Percentiles rank a stretch among this genome's conserved stretches.
These are phyloP conservation scores for Aspergillus leporis DNA, from an alignment of 495 filamentous ascomycete genomes.

Conservation along the genomic window DNA sequence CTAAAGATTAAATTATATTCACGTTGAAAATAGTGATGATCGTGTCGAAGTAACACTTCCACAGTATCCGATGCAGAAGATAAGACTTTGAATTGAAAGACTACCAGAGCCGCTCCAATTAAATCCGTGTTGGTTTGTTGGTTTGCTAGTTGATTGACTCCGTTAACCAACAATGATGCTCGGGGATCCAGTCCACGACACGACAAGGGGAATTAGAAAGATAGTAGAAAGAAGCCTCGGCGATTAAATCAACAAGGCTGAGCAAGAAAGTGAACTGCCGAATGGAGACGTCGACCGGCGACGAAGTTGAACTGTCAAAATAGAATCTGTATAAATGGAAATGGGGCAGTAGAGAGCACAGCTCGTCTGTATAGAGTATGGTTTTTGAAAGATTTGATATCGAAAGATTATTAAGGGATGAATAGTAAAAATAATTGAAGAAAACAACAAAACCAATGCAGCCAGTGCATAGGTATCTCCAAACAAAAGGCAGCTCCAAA, in stretches of 20 bases:
- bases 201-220: slow-evolving; percentile 20
- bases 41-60: slow-evolving; percentile 17
- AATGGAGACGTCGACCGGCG: slow-evolving; percentile 54
- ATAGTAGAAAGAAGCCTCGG: slow-evolving; percentile 12
- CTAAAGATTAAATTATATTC: slow-evolving; percentile 31
- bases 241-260: slow-evolving; percentile 25
- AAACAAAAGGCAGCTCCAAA: slow-evolving; percentile 60
- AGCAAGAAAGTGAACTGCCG: slow-evolving; percentile 39
- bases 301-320: slow-evolving; percentile 41
- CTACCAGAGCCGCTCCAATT: slow-evolving; percentile 28
- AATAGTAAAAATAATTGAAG: slow-evolving; percentile 55
- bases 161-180: slow-evolving; percentile 1
- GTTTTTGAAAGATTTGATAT: slow-evolving; percentile 8
- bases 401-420: slow-evolving; percentile 9
- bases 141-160: slow-evolving; percentile 20
- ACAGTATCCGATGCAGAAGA: neutral
- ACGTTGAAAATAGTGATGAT: slow-evolving; percentile 17
- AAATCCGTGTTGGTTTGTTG: slow-evolving; percentile 19
- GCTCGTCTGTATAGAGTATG: slow-evolving; percentile 34
- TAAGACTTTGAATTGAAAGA: slow-evolving; percentile 15
- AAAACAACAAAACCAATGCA: slow-evolving; percentile 47
- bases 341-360: slow-evolving; percentile 45
- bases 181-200: slow-evolving; percentile 32
- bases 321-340: slow-evolving; percentile 27
- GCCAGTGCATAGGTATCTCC: slow-evolving; percentile 46